A percentile compares a stretch with the other conserved stretches of the same genome.
These are phyloP conservation scores for Backusella westeae DNA, from an alignment of 192 early-diverging fungal species.

Conservation along the genomic window DNA sequence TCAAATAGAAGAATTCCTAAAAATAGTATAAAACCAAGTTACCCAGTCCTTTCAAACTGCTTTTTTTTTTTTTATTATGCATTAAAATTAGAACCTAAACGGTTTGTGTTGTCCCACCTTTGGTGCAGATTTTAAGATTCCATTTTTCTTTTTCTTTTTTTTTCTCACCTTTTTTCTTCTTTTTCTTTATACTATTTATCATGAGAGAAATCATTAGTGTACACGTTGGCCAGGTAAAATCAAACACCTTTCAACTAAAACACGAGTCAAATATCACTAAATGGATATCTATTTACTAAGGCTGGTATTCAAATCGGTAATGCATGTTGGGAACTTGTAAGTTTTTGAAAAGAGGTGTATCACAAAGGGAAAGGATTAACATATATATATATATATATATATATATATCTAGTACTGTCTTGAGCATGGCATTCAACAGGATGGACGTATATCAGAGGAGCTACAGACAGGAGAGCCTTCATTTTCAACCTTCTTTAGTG, in stretches of 20 bases:
- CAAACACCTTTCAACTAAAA: conserved; percentile 46
- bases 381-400: not conserved
- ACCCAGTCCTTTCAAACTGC: not conserved
- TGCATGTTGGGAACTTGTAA: conserved; percentile 22
- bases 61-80: not conserved
- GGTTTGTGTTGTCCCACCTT: not conserved
- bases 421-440: conserved; percentile 97
- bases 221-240: conserved; percentile 54
- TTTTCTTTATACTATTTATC: not conserved
- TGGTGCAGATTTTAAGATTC: not conserved
- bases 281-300: not conserved
- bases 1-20: not conserved
- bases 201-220: conserved; percentile 45
- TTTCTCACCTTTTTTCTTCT: not conserved
- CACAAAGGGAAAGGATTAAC: not conserved
- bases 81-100: not conserved
- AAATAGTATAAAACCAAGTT: not conserved
- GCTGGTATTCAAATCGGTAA: conserved; percentile 18
- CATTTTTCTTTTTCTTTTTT: not conserved
- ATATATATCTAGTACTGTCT: conserved; percentile 55
- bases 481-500: conserved; percentile 99
- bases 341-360: not conserved
- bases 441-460: conserved; percentile 69
- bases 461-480: conserved; percentile 28
- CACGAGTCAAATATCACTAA: too few relatives aligned